Evolutionary conservation across 768 basidiomycete genomes (phyloP).

Genomic region (Phlebiopsis gigantea): DNA sequence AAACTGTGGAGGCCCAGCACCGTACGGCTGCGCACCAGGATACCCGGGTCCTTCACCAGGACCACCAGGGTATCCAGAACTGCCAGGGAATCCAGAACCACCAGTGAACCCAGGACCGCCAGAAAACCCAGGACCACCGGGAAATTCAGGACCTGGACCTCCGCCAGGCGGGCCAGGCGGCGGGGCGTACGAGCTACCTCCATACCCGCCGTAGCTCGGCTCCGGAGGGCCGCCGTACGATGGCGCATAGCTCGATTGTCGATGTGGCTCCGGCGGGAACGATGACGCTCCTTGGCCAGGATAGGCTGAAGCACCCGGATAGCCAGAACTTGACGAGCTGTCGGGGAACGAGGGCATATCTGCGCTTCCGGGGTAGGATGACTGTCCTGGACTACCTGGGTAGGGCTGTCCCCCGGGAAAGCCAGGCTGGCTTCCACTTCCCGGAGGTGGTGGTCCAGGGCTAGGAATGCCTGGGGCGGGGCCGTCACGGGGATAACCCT

Average conservation of each 20-base stretch:
- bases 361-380: slow-evolving; percentile 1
- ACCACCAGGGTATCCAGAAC: neutral
- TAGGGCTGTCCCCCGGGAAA: neutral
- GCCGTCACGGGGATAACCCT: neutral
- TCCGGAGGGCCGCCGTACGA: slow-evolving; percentile 4
- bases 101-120: neutral
- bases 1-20: neutral
- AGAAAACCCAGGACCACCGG: slow-evolving; percentile 5
- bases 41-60: slow-evolving; percentile 8
- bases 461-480: neutral
- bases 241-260: slow-evolving; percentile 5
- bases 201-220: slow-evolving; percentile 2
- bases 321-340: neutral
- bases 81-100: slow-evolving; percentile 16
- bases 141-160: slow-evolving; percentile 14
- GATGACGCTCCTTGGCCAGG: neutral
- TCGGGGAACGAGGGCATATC: neutral
- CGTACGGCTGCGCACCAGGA: slow-evolving; percentile 9
- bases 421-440: neutral
- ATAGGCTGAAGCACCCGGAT: too few species aligned
- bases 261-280: neutral
- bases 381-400: neutral
- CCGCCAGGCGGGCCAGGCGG: slow-evolving; percentile 7
- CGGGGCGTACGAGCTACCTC: slow-evolving; percentile 4
- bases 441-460: neutral